Base-by-base conservation (phyloP, 2,329 filamentous ascomycete species). In the Botrytis aclada region DNA sequence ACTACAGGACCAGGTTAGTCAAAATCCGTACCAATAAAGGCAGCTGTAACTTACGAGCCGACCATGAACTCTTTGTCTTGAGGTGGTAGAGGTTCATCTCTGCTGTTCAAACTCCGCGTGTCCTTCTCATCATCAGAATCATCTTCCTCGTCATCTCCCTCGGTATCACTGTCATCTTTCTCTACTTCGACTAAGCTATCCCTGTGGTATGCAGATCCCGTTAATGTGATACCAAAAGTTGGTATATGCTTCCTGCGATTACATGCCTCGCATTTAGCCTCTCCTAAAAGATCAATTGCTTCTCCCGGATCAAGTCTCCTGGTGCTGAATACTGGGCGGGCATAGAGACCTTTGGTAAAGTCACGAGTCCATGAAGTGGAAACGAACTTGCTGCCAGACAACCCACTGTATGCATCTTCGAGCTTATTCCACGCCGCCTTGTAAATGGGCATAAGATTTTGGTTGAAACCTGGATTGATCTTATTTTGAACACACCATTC, bases 401-500 rank as follows among this genome's bases (percentile, higher is more conserved):
- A 86, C 0, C 89, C 91, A 56, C 84, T 85, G 22, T 93, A 88
- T 79, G 94, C 91, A 76, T 92, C 88, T 75, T 93, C 88, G 0
- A 95, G 84, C 78, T 93, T 93, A 66, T 83, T 83, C 84, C 94
- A 94, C 0, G 92, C 89, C 39, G 92, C 84, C 20, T 82, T 78
- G 80, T 94, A 96, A 20, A 94, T 83, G 12, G 87, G 84, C 39
- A 60, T 66, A 74, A 93, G 88, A 8, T 87, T 83, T 29, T 86
- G 85, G 18, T 87, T 83, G 77, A 94, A 95, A 0, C 85, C 88
- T 0, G 92, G 92, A 76, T 94, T 91, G 69, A 96, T 85, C 77
- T 91, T 90, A 79, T 92, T 92, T 78, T 94, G 92, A 3, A 95
- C 90, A 82, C 95, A 91, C 92, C 92, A 95, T 79, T 94, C 92